phyloP scores from a whole-genome alignment of 2,329 filamentous ascomycete species.

The Penicillium sp. region DNA sequence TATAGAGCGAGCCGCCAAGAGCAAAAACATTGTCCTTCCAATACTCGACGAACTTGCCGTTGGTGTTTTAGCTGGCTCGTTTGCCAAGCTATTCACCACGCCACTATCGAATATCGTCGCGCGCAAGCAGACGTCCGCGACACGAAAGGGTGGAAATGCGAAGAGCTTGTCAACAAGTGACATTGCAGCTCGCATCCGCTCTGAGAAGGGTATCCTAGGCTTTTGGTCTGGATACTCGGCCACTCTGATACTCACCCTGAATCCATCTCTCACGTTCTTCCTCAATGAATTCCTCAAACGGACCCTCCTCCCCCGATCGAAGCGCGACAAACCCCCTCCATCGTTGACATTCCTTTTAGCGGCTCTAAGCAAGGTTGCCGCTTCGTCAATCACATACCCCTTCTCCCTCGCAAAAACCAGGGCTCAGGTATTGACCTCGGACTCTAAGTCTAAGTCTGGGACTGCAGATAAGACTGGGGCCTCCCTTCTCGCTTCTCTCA shows the following conservation, averaged over 20 bases:
- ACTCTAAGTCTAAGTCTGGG: slow-evolving; percentile 20
- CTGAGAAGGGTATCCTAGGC: slow-evolving; percentile 69
- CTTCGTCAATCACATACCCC: slow-evolving; percentile 77
- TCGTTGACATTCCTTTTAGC: slow-evolving; percentile 65
- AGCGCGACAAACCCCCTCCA: slow-evolving; percentile 54
- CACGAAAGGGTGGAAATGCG: slow-evolving; percentile 13
- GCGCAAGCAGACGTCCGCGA: slow-evolving; percentile 69
- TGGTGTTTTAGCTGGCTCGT: slow-evolving; percentile 68
- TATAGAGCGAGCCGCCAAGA: slow-evolving; percentile 20
- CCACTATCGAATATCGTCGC: slow-evolving; percentile 81
- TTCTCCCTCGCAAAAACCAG: slow-evolving; percentile 82
- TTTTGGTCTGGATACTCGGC: slow-evolving; percentile 91
- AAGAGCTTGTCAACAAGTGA: slow-evolving; percentile 47
- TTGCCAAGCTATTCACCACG: slow-evolving; percentile 73
- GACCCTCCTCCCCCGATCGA: slow-evolving; percentile 55
- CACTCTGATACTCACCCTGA: slow-evolving; percentile 74
- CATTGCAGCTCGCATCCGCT: slow-evolving; percentile 63
- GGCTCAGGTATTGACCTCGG: slow-evolving; percentile 57
- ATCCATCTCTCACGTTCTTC: slow-evolving; percentile 83
- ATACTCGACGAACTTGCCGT: slow-evolving; percentile 72
- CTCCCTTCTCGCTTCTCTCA: slow-evolving; percentile 18
- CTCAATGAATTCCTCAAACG: slow-evolving; percentile 71
- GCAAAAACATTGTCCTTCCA: slow-evolving; percentile 49
- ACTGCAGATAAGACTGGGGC: slow-evolving; percentile 25
- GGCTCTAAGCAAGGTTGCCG: slow-evolving; percentile 74